phyloP scores from a whole-genome alignment of 139 green algal species.

The Trebouxia sp. region DNA sequence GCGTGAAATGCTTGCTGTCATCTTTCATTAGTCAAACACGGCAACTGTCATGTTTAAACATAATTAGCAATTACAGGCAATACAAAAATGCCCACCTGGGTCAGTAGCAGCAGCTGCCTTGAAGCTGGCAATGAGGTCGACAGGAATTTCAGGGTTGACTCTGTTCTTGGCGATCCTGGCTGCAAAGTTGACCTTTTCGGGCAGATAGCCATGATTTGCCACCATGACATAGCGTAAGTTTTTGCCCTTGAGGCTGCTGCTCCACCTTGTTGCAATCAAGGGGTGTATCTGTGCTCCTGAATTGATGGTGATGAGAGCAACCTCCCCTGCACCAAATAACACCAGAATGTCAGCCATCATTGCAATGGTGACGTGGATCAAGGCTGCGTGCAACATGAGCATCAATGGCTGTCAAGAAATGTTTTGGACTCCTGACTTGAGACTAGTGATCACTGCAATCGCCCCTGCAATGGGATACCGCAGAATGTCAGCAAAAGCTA shows the following conservation, averaged over 20 bases:
- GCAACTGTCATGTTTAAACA: background rate
- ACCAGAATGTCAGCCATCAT: background rate
- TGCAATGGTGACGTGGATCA: background rate
- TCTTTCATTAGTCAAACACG: background rate
- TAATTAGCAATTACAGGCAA: background rate
- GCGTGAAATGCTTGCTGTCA: too few species aligned
- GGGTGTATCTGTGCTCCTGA: conserved; percentile 31
- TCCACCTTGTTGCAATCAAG: conserved; percentile 21
- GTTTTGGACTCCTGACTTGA: too few species aligned
- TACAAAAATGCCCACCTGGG: background rate
- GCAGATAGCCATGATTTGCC: conserved; percentile 25
- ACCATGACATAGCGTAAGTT: conserved; percentile 30
- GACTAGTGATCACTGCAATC: too few species aligned
- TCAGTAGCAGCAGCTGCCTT: conserved; percentile 7
- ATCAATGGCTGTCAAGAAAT: too few species aligned
- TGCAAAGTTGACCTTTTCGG: conserved; percentile 29
- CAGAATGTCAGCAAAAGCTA: too few species aligned
- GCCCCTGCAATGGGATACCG: too few species aligned
- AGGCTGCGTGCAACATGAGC: too few species aligned
- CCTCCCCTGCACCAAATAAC: background rate
- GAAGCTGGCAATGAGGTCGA: conserved; percentile 23
- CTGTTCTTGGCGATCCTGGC: conserved; percentile 17
- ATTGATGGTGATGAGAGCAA: conserved; percentile 27
- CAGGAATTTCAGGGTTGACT: background rate
- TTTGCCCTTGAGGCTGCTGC: conserved; percentile 31